These are phyloP conservation scores for Xylaria longipes DNA, from an alignment of 495 filamentous ascomycete genomes.

Conservation along the genomic window DNA sequence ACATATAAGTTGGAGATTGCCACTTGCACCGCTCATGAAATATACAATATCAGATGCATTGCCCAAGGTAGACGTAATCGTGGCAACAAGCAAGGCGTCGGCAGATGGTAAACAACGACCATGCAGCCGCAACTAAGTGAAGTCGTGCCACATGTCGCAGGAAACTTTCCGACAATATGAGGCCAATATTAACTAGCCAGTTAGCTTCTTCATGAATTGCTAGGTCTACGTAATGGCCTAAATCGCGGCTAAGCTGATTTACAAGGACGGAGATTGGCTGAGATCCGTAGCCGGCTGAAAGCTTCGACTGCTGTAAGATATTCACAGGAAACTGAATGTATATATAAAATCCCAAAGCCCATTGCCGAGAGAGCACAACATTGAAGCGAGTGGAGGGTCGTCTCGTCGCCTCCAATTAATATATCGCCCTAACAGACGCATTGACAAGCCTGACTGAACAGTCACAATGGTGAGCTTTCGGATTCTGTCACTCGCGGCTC, in stretches of 20 bases:
- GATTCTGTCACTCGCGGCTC: constrained; percentile 20
- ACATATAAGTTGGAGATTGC: not conserved
- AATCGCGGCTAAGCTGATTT: constrained; percentile 26
- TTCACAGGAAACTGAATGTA: not conserved
- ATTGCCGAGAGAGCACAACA: not conserved
- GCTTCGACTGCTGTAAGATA: not conserved
- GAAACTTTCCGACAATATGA: not conserved
- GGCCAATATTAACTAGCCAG: constrained; percentile 5
- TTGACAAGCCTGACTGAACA: not conserved
- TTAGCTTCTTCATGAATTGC: not conserved
- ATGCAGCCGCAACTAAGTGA: constrained; percentile 3
- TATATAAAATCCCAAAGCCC: not conserved
- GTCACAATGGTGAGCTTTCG: constrained; percentile 18
- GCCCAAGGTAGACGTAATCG: not conserved
- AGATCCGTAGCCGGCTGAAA: not conserved
- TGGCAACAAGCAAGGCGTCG: not conserved
- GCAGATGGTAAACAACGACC: not conserved
- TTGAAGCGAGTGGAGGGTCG: not conserved
- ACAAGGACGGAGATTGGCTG: not conserved
- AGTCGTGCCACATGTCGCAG: constrained; percentile 2
- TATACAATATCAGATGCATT: constrained; percentile 2
- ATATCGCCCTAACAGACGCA: not conserved
- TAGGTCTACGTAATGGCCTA: constrained; percentile 7
- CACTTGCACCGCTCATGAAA: not conserved
- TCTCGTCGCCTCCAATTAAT: not conserved